Evolutionary conservation across 495 filamentous ascomycete species (phyloP), one percentile per base, ranked within the genome.

Genomic region (Aspergillus steynii): DNA sequence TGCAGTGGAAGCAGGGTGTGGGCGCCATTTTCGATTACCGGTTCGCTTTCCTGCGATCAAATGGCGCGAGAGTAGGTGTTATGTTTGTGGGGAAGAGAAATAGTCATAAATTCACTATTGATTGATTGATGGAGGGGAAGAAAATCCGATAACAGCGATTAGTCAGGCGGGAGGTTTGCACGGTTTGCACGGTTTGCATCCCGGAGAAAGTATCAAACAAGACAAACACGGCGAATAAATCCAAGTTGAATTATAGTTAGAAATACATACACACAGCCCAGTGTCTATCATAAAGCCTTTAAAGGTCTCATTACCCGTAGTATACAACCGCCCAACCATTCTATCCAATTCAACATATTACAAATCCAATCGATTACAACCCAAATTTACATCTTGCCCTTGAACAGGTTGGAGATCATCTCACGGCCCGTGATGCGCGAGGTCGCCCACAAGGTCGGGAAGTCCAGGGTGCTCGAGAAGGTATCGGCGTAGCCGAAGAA

Each of bases 401-500:
- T 76, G 54, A 86, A 69, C 65, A 93, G 70, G 71, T 96, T 93
- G 26, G 64, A 68, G 28, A 91, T 74, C 84, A 93, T 94, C 79
- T 92, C 85, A 34, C 85, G 74, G 7, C 71, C 90, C 1, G 90
- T 96, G 50, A 92, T 76, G 62, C 77, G 80, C 29, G 83, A 82
- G 20, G 88, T 96, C 61, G 85, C 83, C 89, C 89, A 94, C 62
- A 96, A 72, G 27, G 91, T 94, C 5, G 81, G 84, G 72, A 93
- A 80, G 70, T 95, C 90, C 56, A 93, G 79, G 5, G 89, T 93
- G 69, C 85, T 89, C 53, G 80, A 83, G 60, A 94, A 80, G 59
- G 83, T 86, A 79, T 95, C 91, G 63, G 90, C 88, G 70, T 87
- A 93, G 20, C 91, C 91, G 75, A 96, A 95, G 74, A 88, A 86